phyloP scores from a whole-genome alignment of 768 basidiomycete species.

The Macrolepiota albuminosa region DNA sequence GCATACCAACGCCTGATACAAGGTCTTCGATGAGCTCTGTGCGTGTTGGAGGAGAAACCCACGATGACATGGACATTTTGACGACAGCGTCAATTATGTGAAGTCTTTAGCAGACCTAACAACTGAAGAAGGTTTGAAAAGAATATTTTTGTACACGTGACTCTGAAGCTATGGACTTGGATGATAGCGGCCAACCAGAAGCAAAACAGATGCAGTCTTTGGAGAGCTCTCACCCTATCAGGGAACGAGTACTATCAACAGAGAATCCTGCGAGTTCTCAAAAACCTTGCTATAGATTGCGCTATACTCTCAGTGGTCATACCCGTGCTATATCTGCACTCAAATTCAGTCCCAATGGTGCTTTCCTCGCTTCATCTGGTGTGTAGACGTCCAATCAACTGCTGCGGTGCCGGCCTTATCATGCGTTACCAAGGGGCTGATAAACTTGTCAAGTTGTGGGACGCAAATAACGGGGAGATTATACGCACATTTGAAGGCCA shows the following conservation, averaged over 20 bases:
- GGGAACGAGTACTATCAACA: background rate
- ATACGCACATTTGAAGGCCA: constrained; percentile 72
- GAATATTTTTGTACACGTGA: constrained; percentile 27
- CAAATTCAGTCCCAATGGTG: constrained; percentile 86
- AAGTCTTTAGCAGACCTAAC: background rate
- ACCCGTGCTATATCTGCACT: constrained; percentile 76
- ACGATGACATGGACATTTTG: constrained; percentile 61
- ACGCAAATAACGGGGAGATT: constrained; percentile 66
- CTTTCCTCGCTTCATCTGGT: constrained; percentile 82
- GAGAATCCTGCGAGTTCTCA: constrained; percentile 1
- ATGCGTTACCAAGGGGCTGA: constrained; percentile 64
- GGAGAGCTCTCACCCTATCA: background rate
- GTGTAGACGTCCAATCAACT: constrained; percentile 23
- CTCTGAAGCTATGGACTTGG: constrained; percentile 8
- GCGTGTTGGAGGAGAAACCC: constrained; percentile 73
- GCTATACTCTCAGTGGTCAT: constrained; percentile 76
- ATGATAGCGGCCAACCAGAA: background rate
- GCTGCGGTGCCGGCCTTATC: constrained; percentile 18
- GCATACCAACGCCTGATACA: constrained; percentile 83
- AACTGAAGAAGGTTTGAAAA: background rate
- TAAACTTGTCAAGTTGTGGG: constrained; percentile 80
- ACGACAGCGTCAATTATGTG: background rate
- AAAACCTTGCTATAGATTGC: constrained; percentile 51
- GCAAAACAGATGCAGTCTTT: background rate
- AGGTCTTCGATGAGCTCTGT: constrained; percentile 88